Evolutionary conservation across 331 rosid genomes (phyloP).

Genomic region (Malus hybrid): DNA sequence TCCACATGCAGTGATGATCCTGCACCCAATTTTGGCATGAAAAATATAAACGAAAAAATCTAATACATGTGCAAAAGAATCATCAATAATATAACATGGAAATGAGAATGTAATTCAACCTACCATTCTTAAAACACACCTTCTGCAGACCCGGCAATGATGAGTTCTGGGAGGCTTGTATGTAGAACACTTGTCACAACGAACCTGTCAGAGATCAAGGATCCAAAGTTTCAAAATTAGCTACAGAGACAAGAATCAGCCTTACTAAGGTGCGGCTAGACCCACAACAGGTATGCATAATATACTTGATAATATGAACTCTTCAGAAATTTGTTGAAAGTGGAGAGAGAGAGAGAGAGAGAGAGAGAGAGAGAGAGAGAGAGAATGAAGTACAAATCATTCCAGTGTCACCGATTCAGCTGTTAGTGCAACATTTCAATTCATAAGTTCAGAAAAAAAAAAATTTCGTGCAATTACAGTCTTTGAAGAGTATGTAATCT

Average conservation of each 20-base stretch:
- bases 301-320: not conserved
- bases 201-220: constrained; percentile 36
- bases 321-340: not conserved
- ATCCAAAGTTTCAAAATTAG: not conserved
- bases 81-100: not conserved
- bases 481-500: not conserved
- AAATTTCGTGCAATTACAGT: too few species aligned
- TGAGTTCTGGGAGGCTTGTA: constrained; percentile 92
- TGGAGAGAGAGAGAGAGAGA: not conserved
- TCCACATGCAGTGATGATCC: constrained; percentile 95
- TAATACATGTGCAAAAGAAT: constrained; percentile 3
- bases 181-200: constrained; percentile 64
- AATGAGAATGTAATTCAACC: constrained; percentile 20
- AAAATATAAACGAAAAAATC: not conserved
- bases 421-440: too few species aligned
- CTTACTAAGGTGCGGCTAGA: not conserved
- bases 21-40: constrained; percentile 32
- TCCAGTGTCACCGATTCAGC: too few species aligned
- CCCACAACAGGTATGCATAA: not conserved
- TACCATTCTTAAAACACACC: constrained; percentile 91
- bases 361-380: too few species aligned
- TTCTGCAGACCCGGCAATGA: constrained; percentile 88
- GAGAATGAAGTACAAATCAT: too few species aligned
- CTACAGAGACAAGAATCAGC: not conserved
- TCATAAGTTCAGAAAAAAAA: too few species aligned